Evolutionary conservation across 2,329 filamentous ascomycete species (phyloP).

Genomic region (Monosporascus sp.): DNA sequence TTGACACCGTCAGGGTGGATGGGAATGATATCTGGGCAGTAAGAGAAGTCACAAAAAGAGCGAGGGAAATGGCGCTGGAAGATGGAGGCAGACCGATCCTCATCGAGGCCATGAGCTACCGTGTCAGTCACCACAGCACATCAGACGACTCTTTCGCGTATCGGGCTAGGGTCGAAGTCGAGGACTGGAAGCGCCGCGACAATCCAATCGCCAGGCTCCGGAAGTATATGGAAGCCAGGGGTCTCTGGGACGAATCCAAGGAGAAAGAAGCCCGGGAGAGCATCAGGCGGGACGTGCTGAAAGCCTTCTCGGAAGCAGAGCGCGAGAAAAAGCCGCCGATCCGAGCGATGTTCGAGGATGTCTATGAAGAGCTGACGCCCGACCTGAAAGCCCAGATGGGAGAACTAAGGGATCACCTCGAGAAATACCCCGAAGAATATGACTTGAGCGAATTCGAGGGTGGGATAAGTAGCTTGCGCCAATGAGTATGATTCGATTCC

Average conservation of each 20-base stretch:
- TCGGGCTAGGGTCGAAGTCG: constrained; percentile 85
- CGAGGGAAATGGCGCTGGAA: constrained; percentile 70
- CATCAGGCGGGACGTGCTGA: constrained; percentile 69
- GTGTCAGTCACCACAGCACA: constrained; percentile 96
- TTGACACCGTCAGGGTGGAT: constrained; percentile 85
- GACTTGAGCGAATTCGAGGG: constrained; percentile 73
- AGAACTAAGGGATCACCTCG: constrained; percentile 68
- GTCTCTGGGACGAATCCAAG: constrained; percentile 77
- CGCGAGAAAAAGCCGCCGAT: constrained; percentile 74
- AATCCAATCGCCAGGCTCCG: constrained; percentile 81
- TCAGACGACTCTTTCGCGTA: constrained; percentile 97
- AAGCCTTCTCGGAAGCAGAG: constrained; percentile 79
- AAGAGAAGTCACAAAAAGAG: constrained; percentile 70
- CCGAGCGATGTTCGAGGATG: constrained; percentile 71
- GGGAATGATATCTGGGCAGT: constrained; percentile 95
- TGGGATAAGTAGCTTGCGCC: constrained; percentile 58
- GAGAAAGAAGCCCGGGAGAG: constrained; percentile 67
- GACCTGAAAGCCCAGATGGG: constrained; percentile 71
- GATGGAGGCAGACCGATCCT: constrained; percentile 79
- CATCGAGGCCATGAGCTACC: constrained; percentile 95
- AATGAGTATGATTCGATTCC: constrained; percentile 10
- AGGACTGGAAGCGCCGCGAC: constrained; percentile 88
- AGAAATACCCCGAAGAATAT: constrained; percentile 89
- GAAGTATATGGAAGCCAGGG: constrained; percentile 84
- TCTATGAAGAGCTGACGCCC: constrained; percentile 83